These are phyloP conservation scores for Citrus mangshanensis DNA, from an alignment of 345 rosid genomes.

Conservation along the genomic window DNA sequence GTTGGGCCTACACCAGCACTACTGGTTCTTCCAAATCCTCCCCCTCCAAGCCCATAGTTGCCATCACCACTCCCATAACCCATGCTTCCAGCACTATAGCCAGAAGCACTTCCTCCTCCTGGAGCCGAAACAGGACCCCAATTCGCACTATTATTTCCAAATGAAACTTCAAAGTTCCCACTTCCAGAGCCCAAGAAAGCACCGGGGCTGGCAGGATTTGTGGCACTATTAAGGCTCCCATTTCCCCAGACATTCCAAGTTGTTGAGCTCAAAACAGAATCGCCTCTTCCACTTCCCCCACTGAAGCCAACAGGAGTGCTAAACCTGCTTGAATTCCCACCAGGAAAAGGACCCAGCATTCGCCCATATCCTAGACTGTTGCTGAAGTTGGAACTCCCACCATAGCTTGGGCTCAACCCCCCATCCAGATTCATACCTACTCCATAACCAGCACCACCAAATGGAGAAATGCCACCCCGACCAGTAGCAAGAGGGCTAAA, in stretches of 20 bases:
- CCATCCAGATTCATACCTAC: slow-evolving; percentile 69
- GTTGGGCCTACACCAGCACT: slow-evolving; percentile 42
- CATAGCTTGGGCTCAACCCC: slow-evolving; percentile 57
- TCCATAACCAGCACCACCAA: slow-evolving; percentile 58
- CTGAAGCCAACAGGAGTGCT: slow-evolving; percentile 67
- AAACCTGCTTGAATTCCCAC: slow-evolving; percentile 61
- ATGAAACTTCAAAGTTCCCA: slow-evolving; percentile 57
- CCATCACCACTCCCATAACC: slow-evolving; percentile 39
- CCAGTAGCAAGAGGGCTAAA: slow-evolving; percentile 66
- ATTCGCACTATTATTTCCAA: slow-evolving; percentile 62
- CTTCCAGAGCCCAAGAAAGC: slow-evolving; percentile 46
- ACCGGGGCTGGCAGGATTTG: slow-evolving; percentile 46
- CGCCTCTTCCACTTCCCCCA: slow-evolving; percentile 47
- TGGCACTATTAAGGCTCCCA: slow-evolving; percentile 41
- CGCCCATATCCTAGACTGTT: slow-evolving; percentile 66
- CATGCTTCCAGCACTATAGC: slow-evolving; percentile 30
- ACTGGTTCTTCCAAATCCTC: slow-evolving; percentile 58
- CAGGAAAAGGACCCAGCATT: slow-evolving; percentile 49
- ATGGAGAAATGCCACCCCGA: slow-evolving; percentile 60
- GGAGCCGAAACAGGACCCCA: slow-evolving; percentile 61
- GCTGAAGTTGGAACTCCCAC: slow-evolving; percentile 55
- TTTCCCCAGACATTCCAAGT: slow-evolving; percentile 81
- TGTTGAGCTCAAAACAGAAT: slow-evolving; percentile 53
- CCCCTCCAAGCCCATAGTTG: slow-evolving; percentile 43
- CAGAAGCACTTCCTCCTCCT: slow-evolving; percentile 39